phyloP scores from a whole-genome alignment of 202 grass and related monocot genomes.

The Hordeum pubiflorum region DNA sequence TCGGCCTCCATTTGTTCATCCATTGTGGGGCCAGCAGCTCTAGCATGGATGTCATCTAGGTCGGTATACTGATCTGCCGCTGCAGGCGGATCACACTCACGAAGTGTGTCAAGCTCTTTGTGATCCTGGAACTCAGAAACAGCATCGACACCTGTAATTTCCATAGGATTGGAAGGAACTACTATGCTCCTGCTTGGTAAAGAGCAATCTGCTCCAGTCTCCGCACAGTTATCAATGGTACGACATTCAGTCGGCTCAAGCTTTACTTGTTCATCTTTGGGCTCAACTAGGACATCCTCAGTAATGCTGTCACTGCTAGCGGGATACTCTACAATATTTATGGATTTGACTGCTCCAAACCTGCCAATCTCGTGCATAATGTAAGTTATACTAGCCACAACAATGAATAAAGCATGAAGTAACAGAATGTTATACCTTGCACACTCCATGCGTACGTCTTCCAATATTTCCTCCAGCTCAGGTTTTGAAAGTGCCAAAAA shows the following conservation, averaged over 20 bases:
- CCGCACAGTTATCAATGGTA: background rate
- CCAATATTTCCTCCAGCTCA: slow-evolving; percentile 76
- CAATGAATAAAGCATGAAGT: slow-evolving; percentile 15
- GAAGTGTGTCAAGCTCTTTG: slow-evolving; percentile 19
- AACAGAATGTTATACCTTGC: slow-evolving; percentile 45
- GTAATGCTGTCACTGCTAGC: slow-evolving; percentile 11
- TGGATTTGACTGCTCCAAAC: slow-evolving; percentile 88
- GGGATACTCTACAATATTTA: slow-evolving; percentile 46
- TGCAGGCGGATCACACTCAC: background rate
- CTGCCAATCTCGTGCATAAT: slow-evolving; percentile 44
- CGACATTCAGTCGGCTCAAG: slow-evolving; percentile 6
- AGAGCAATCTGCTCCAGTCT: slow-evolving; percentile 29
- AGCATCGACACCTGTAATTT: slow-evolving; percentile 17
- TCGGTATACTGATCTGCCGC: slow-evolving; percentile 14
- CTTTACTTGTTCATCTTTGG: slow-evolving; percentile 19
- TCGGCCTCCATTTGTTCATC: background rate
- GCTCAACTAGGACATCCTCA: slow-evolving; percentile 13
- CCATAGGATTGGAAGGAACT: background rate
- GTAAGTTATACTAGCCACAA: slow-evolving; percentile 29
- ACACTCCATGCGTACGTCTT: slow-evolving; percentile 83
- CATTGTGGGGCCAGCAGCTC: background rate
- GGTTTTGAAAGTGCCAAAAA: slow-evolving; percentile 69
- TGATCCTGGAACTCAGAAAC: slow-evolving; percentile 17
- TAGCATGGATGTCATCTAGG: slow-evolving; percentile 10
- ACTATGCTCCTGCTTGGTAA: slow-evolving; percentile 11